A percentile compares a stretch with the other conserved stretches of the same genome.
phyloP scores from a whole-genome alignment of 1,284 basidiomycete genomes.

The Apiotrichum domesticum region DNA sequence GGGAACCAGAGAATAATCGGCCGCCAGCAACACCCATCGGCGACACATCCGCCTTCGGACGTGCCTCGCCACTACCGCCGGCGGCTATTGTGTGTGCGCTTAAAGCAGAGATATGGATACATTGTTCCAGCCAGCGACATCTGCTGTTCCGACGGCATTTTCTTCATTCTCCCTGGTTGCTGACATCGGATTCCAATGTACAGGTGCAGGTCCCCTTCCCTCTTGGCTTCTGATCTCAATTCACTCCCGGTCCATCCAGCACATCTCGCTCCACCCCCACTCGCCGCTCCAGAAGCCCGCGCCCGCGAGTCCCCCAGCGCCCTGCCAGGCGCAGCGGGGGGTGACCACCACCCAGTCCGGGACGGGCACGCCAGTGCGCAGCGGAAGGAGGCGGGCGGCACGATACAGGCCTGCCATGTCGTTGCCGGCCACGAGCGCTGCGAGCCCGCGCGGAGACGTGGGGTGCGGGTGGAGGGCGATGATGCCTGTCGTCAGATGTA shows the following conservation, averaged over 20 bases:
- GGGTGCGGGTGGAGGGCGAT: constrained; percentile 68
- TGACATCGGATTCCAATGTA: too few species aligned
- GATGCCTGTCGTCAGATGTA: constrained; percentile 62
- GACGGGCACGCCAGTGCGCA: constrained; percentile 62
- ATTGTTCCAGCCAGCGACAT: too few species aligned
- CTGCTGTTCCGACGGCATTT: too few species aligned
- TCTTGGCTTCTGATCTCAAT: too few species aligned
- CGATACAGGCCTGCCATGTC: constrained; percentile 59
- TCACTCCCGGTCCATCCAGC: constrained; percentile 35
- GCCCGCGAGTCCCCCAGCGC: constrained; percentile 64
- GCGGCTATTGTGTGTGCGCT: too few species aligned
- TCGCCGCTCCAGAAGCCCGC: constrained; percentile 46
- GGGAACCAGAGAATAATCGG: too few species aligned
- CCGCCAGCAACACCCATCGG: too few species aligned
- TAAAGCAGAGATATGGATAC: too few species aligned
- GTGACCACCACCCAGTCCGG: constrained; percentile 70
- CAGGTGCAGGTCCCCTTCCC: too few species aligned
- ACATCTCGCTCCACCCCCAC: constrained; percentile 38
- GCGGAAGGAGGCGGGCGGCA: constrained; percentile 64
- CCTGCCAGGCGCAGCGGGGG: constrained; percentile 52
- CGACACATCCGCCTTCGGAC: too few species aligned
- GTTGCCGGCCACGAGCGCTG: constrained; percentile 59
- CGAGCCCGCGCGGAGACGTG: constrained; percentile 38
- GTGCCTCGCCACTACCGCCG: too few species aligned
- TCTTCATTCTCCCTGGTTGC: too few species aligned